A percentile compares a stretch with the other conserved stretches of the same genome.
phyloP scores from a whole-genome alignment of 2,329 filamentous ascomycete genomes.

The Fusarium sp. region DNA sequence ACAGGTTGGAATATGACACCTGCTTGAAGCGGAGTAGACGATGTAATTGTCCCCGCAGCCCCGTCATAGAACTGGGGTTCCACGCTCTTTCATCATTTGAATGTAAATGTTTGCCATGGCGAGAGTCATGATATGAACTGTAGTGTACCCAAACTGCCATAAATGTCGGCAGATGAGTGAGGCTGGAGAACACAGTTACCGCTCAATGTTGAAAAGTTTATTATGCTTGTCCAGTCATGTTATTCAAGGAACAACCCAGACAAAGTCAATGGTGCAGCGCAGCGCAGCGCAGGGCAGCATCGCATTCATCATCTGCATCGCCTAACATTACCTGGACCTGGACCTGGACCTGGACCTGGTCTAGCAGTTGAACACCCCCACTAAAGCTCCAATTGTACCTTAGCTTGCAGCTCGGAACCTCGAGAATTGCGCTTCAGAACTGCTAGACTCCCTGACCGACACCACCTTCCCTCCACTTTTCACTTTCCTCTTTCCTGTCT shows the following conservation, averaged over 20 bases:
- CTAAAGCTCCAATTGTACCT: conserved; percentile 25
- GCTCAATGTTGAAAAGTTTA: background rate
- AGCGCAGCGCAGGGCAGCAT: background rate
- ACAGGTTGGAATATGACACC: conserved; percentile 10
- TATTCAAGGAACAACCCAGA: conserved; percentile 13
- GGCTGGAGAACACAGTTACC: background rate
- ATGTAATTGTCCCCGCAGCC: conserved; percentile 28
- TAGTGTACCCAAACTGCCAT: background rate
- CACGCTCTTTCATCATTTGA: conserved; percentile 24
- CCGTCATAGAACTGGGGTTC: conserved; percentile 33
- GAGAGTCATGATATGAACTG: background rate
- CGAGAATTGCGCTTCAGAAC: background rate
- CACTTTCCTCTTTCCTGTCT: conserved; percentile 7
- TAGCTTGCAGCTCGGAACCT: conserved; percentile 8
- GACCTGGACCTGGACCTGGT: conserved; percentile 16
- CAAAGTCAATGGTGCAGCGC: background rate
- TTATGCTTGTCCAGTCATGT: background rate
- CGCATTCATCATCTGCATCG: background rate
- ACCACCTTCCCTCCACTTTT: conserved; percentile 25
- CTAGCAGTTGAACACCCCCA: conserved; percentile 16
- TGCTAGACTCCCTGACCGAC: conserved; percentile 5
- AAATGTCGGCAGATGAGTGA: background rate
- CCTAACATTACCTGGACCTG: conserved; percentile 15
- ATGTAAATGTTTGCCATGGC: background rate
- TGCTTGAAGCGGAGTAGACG: conserved; percentile 25